A percentile compares a stretch with the other conserved stretches of the same genome.
phyloP scores from a whole-genome alignment of 192 early-diverging fungal species.

The Dissophora globulifera region DNA sequence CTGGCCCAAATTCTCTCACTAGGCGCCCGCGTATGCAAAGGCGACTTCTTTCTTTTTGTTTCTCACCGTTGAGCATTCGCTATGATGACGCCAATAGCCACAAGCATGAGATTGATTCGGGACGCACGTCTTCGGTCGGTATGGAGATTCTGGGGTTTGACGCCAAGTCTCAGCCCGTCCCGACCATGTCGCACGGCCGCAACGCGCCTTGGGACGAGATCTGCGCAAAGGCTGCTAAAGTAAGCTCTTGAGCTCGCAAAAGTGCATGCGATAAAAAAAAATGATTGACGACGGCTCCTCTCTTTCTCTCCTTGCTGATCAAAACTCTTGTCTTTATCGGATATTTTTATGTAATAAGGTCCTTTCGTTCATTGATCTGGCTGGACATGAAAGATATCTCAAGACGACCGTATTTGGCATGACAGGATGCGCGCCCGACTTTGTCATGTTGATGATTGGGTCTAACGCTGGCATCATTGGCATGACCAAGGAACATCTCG shows the following conservation, averaged over 20 bases:
- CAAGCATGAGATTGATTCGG: conserved; percentile 92
- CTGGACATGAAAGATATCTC: conserved; percentile 95
- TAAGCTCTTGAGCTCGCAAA: conserved; percentile 32
- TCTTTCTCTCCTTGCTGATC: too few species aligned
- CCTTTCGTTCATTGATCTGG: conserved; percentile 73
- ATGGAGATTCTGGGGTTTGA: conserved; percentile 93
- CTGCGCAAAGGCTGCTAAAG: conserved; percentile 78
- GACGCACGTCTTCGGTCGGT: conserved; percentile 89
- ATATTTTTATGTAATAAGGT: conserved; percentile 8
- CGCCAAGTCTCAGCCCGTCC: conserved; percentile 68
- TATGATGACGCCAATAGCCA: too few species aligned
- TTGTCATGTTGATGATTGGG: conserved; percentile 90
- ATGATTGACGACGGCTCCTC: too few species aligned
- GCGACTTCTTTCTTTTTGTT: background rate
- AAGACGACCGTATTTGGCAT: conserved; percentile 97
- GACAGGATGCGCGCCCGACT: conserved; percentile 91
- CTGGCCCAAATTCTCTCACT: background rate
- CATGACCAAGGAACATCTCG: conserved; percentile 95
- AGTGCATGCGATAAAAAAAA: too few species aligned
- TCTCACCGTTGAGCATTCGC: too few species aligned
- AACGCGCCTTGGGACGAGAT: conserved; percentile 89
- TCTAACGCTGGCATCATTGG: conserved; percentile 91
- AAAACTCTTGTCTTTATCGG: background rate
- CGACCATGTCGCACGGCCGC: conserved; percentile 60
- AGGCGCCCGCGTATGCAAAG: background rate